Conservation (phyloP, 805 yeast genomes). For the Pichia phayaonensis region DNA sequence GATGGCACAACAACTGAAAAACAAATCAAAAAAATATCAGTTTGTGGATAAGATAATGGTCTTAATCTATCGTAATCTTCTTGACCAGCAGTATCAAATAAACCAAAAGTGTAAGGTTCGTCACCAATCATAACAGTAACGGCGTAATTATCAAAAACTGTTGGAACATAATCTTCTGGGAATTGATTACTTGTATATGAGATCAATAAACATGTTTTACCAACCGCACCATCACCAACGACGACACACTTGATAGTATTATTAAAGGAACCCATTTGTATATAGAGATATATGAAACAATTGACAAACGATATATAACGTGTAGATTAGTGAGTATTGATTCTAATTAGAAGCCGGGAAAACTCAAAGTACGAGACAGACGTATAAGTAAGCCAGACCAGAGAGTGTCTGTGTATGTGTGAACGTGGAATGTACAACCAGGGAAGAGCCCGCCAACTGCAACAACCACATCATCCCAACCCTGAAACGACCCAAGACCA, state of each 20-base stretch:
- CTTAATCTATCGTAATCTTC: conserved; percentile 97
- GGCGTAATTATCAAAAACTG: conserved; percentile 95
- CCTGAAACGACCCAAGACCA: not conserved
- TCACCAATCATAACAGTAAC: conserved; percentile 96
- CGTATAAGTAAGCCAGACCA: not conserved
- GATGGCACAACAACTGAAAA: conserved; percentile 97
- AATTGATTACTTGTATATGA: conserved; percentile 95
- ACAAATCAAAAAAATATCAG: conserved; percentile 94
- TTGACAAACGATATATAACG: not conserved
- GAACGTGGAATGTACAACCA: not conserved
- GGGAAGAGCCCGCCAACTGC: not conserved
- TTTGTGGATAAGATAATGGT: conserved; percentile 94
- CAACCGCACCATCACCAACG: conserved; percentile 99
- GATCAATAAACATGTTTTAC: conserved; percentile 90
- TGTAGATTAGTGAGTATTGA: not conserved
- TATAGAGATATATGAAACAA: not conserved
- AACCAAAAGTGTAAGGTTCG: conserved; percentile 95
- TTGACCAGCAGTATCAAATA: conserved; percentile 98
- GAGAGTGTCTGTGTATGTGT: not conserved
- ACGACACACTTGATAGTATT: conserved; percentile 83
- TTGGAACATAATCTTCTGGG: conserved; percentile 97
- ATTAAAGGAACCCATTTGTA: conserved; percentile 12
- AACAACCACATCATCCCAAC: not conserved
- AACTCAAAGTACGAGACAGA: not conserved
- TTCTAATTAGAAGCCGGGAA: not conserved